Evolutionary conservation across 495 filamentous ascomycete species (phyloP), one percentile per base, ranked within the genome.

Genomic region (Penicillium manginii): DNA sequence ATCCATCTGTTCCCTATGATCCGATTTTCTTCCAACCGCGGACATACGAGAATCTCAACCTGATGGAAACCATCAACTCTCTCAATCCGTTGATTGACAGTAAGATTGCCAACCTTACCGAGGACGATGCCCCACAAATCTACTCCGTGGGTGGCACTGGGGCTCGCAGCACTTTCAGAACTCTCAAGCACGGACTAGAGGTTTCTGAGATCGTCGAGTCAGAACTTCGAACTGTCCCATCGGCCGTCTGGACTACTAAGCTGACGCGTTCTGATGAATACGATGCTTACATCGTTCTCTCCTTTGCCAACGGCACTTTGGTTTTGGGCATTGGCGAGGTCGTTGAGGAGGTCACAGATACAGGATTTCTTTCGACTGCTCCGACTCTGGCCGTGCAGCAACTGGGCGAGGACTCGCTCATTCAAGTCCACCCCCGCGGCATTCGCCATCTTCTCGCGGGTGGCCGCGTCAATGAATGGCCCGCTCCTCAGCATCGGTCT

Each of bases 81-180:
- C 86, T 97, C 84, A 97, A 92, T 63, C 96, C 96, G 10, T 78
- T 96, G 60, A 82, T 96, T 69, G 92, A 94, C 63, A 93, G 90
- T 72, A 93, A 94, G 67, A 85, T 98, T 31, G 88, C 86, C 23
- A 97, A 99, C 63, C 75, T 96, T 17, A 89, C 88, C 0, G 87
- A 90, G 47, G 94, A 97, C 59, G 96, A 98, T 66, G 93, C 93
- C 2, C 94, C 94, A 12, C 96, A 99, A 69, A 97, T 99, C 37
- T 97, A 96, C 75, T 86, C 91, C 0, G 81, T 97, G 15, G 94
- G 89, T 68, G 94, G 94, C 4, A 89, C 88, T 32, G 91, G 94
- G 9, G 91, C 91, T 52, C 81, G 90, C 57, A 97, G 93, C 68
- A 88, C 86, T 19, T 96, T 99, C 73, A 84, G 93, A 54, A 96